Base-by-base conservation (phyloP, 1,284 basidiomycete genomes). In the Meira nashicola region DNA sequence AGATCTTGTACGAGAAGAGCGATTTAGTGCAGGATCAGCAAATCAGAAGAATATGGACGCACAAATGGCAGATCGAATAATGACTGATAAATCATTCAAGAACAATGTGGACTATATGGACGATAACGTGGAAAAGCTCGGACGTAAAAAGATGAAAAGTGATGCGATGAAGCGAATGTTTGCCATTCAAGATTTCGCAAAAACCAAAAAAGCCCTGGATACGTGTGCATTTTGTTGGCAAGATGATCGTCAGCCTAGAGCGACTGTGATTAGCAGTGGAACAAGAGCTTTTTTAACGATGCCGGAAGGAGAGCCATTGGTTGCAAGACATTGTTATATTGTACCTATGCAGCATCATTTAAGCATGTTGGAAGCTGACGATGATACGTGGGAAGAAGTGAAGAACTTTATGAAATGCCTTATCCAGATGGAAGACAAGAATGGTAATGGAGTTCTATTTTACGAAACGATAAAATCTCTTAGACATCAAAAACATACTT, bases 341-440 rank as follows among this genome's bases (percentile, higher is more conserved):
- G 92, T 96, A 1, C 95, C 95, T 0, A 89, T 96, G 47, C 72
- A 77, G 51, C 95, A 99, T 78, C 87, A 92, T 77, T 79, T 98
- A 43, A 88, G 86, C 57, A 88, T 87, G 81, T 82, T 99, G 1
- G 95, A 98, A 79, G 89, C 87, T 21, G 95, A 99, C 69, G 93
- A 97, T 66, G 94, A 98, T 73, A 89, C 93, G 40, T 99, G 95
- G 95, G 88, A 81, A 21, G 56, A 66, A 54, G 44, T 64, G 53
- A 62, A 58, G 91, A 98, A 98, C 78, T 98, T 96, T 76, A 96
- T 96, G 92, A 99, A 99, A 80, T 94, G 90, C 69, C 82, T 99
- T 15, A 94, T 97, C 86, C 86, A 86, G 59, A 92, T 95, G 89
- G 92, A 87, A 68, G 87, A 90, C 0, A 39, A 53, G 23, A 86